Base-by-base conservation (phyloP, 345 rosid genomes). In the Pistacia vera region DNA sequence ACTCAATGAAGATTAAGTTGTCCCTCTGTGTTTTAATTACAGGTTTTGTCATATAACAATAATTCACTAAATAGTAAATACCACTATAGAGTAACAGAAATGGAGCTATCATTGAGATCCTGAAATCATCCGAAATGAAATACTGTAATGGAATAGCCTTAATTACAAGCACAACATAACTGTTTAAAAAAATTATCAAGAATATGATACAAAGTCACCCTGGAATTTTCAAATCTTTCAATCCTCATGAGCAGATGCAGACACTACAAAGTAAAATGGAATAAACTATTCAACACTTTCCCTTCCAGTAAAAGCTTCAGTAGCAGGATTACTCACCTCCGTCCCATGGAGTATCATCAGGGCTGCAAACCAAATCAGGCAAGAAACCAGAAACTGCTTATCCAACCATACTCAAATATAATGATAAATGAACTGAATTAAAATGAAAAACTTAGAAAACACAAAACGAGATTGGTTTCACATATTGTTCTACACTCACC, bases 311-410 rank as follows among this genome's bases (percentile, higher is more conserved):
- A 11, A 67, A 67, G 68, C 66, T 25, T 35, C 8, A 60, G 18
- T 65, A 38, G 25, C 71, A 30, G 64, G 16, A 77, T 72, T 38
- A 75, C 87, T 79, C 76, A 92, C 95, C 97, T 88, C 95, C 95
- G 75, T 92, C 97, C 95, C 97, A 92, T 2, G 95, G 91, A 36
- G 91, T 86, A 80, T 89, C 95, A 72, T 89, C 92, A 71, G 92
- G 97, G 49, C 95, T 90, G 88, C 84, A 82, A 88, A 44, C 63
- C 57, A 79, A 77, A 74, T 46, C 63, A 82, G 22, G 56, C 69
- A 63, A 82, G 77, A 75, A 72, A 81, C 72, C 41, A 77, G 11
- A 79, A 74, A 63, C 58, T 41, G 64, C 60, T 64, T 72, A 76
- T 54, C 79, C 73, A 77, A 72, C 48, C 60, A 67, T 69, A 46